Base-by-base conservation (phyloP, 1,284 basidiomycete species). In the Ganoderma multipileum region DNA sequence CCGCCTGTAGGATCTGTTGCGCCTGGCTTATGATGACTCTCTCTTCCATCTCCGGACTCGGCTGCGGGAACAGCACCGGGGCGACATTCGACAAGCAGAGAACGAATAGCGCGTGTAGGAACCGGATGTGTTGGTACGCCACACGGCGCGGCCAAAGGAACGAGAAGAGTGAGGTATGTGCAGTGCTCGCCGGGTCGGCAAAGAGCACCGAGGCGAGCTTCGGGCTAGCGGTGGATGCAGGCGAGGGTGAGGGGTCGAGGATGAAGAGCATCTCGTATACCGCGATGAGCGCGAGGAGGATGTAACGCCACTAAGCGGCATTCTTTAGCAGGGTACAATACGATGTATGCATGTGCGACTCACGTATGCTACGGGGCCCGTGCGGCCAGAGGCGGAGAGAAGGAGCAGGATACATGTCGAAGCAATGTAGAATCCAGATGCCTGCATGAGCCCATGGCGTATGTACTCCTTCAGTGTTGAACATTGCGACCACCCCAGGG, bases 41-140 rank as follows among this genome's bases (percentile, higher is more conserved):
- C 47, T 70, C 67, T 33, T 67, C 65, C 38, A 61, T 61, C 44
- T 72, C 72, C 14, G 69, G 39, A 18, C 52, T 30, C 3, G 71
- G 68, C 6, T 71, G 30, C 1, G 89, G 88, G 66, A 90, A 85
- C 50, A 94, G 79, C 14, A 88, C 84, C 0, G 92, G 92, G 0
- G 85, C 83, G 3, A 95, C 87, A 42, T 90, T 85, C 20, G 86
- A 87, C 23, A 94, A 91, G 63, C 90, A 74, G 75, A 93, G 89
- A 71, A 94, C 80, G 77, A 93, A 95, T 33, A 93, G 75, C 71
- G 93, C 88, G 74, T 93, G 94, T n/a, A 95, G 82, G 77, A 95
- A 86, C 26, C 86, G 79, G 70, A 94, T 84, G 76, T 95, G 89
- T 73, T 96, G 93, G 77, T 89, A 90, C 1, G 87, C 84, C 0